These are phyloP conservation scores for Xerocomus brunneocitrinus DNA, from an alignment of 768 basidiomycete genomes.

Conservation along the genomic window DNA sequence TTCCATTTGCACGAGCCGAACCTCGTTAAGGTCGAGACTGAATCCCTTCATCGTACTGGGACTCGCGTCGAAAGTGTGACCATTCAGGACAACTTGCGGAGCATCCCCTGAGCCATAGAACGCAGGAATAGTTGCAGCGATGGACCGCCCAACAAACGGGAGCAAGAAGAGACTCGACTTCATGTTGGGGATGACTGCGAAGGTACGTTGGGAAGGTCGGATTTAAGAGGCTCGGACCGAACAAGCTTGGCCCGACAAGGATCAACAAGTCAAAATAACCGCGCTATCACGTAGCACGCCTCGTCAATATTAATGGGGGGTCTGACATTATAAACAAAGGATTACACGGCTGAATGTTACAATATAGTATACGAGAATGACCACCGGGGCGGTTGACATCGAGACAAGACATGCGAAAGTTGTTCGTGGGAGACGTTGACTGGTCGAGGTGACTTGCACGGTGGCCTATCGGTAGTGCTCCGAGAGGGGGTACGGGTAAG, in stretches of 20 bases:
- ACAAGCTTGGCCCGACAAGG: slow-evolving; percentile 1
- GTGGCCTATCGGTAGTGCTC: no score
- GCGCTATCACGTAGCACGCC: no score
- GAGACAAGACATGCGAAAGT: no score
- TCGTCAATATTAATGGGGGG: no score
- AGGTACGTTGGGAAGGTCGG: background rate
- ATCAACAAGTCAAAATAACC: slow-evolving; percentile 8
- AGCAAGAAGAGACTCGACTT: slow-evolving; percentile 14
- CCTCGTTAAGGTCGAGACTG: slow-evolving; percentile 65
- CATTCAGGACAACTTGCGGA: slow-evolving; percentile 25
- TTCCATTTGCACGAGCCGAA: slow-evolving; percentile 72
- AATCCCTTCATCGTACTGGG: slow-evolving; percentile 42
- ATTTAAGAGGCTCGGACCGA: background rate
- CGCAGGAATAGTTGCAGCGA: slow-evolving; percentile 18
- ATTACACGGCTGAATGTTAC: no score
- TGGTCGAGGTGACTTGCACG: no score
- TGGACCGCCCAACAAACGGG: slow-evolving; percentile 15
- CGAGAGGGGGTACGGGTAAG: no score
- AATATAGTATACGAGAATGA: no score
- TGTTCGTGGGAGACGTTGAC: no score
- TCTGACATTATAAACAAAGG: no score
- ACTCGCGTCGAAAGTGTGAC: slow-evolving; percentile 22
- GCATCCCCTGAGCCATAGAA: slow-evolving; percentile 3
- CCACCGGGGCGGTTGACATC: no score
- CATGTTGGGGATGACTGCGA: slow-evolving; percentile 2